Evolutionary conservation across 1,139 yeast genomes (phyloP), one percentile per base, ranked within the genome.

Genomic region (Zygoascus hellenicus): DNA sequence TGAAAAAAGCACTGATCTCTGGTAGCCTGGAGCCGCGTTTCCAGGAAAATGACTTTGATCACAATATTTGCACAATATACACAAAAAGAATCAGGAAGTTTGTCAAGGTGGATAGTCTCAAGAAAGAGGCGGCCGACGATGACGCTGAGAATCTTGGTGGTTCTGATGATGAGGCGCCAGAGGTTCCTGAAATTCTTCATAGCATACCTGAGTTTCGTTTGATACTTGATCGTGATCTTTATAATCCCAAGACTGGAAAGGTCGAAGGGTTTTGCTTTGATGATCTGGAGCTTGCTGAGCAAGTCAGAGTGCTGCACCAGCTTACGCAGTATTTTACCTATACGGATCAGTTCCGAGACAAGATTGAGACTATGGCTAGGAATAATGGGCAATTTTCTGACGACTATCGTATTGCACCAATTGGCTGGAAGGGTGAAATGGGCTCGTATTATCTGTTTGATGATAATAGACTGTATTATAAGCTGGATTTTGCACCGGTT

Each of bases 401-500:
- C 13, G 57, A 57, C 30, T 52, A 53, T 36, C 57, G 69, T 3
- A 55, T 66, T n/a, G 58, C 56, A 26, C 69, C 69, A 0, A 55
- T 64, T 11, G 70, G 69, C 16, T 58, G 56, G 56, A 51, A 51
- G n/a, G 61, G 57, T 5, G 55, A 58, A 6, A 55, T 55, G 44
- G 64, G 62, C 35, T 48, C 57, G 6, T 67, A 63, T 47, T 66
- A 54, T 42, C 51, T 66, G 22, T 57, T 66, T 16, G 71, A 65
- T 45, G 70, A 66, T 51, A 65, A 65, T 37, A 52, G 70, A 11
- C 51, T 67, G 9, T 66, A 65, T 50, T 47, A 50, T 36, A 56
- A 55, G 42, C 48, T 51, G 32, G 65, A 59, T 41, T 50, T 50
- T 19, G 54, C 50, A 16, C 63, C 63, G 10, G 53, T 55, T 36